Conservation (phyloP, 73 alveolate genomes). For the Paramecium primaurelia region DNA sequence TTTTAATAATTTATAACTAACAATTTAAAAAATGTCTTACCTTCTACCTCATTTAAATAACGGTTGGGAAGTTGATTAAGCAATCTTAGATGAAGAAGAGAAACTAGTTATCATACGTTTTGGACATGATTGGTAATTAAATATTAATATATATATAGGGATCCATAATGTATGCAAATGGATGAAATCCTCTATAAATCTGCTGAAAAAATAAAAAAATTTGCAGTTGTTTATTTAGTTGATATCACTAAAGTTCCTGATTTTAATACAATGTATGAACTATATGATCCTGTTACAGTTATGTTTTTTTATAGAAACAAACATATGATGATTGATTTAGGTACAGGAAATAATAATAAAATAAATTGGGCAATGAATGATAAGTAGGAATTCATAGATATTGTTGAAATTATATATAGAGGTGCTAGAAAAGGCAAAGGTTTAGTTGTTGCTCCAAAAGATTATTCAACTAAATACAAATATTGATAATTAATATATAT, state of each 20-base stretch:
- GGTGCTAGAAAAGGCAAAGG: constrained; percentile 98
- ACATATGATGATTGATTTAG: constrained; percentile 98
- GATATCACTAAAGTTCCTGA: constrained; percentile 98
- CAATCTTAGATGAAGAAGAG: constrained; percentile 94
- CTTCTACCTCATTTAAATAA: constrained; percentile 98
- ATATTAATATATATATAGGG: constrained; percentile 38
- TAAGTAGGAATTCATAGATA: constrained; percentile 96
- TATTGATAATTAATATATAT: constrained; percentile 65
- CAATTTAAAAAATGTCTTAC: constrained; percentile 88
- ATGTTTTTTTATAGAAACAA: constrained; percentile 99
- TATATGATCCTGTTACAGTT: constrained; percentile 97
- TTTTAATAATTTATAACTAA: neutral
- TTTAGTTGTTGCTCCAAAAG: constrained; percentile 90
- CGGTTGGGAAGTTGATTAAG: constrained; percentile 99
- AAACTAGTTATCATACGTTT: constrained; percentile 95
- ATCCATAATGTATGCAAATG: constrained; percentile 96
- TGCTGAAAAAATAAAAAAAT: constrained; percentile 91
- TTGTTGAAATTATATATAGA: constrained; percentile 88
- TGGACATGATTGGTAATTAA: constrained; percentile 90
- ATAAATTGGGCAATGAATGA: constrained; percentile 97
- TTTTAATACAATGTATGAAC: constrained; percentile 98
- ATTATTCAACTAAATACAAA: constrained; percentile 85
- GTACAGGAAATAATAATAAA: constrained; percentile 98
- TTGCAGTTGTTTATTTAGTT: constrained; percentile 96
- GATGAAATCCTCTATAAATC: constrained; percentile 95